Evolutionary conservation across 768 basidiomycete species (phyloP).

Genomic region (Serpula lacrymans): DNA sequence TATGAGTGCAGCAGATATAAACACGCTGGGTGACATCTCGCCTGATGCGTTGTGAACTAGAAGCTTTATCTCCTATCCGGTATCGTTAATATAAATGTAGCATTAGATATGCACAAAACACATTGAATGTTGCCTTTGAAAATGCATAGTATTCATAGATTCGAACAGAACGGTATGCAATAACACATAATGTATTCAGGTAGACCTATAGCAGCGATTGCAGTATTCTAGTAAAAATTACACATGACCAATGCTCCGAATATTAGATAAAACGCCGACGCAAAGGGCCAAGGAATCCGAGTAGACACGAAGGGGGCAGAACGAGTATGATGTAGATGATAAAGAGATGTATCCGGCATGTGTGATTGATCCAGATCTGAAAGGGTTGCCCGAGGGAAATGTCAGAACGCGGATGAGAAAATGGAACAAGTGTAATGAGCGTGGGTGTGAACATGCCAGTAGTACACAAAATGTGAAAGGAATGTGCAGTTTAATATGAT

Average conservation of each 20-base stretch:
- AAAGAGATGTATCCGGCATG: constrained; percentile 12
- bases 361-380: constrained; percentile 7
- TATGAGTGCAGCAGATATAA: constrained; percentile 51
- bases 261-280: constrained; percentile 25
- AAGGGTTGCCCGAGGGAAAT: constrained; percentile 6
- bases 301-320: constrained; percentile 6
- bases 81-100: background rate
- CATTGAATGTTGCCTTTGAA: too few species aligned
- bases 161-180: too few species aligned
- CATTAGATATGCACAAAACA: too few species aligned
- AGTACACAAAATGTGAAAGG: constrained; percentile 12
- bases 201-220: constrained; percentile 32
- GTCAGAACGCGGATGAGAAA: constrained; percentile 16
- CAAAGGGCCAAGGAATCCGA: constrained; percentile 8
- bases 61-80: too few species aligned
- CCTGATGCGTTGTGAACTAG: constrained; percentile 64
- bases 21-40: constrained; percentile 65
- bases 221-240: constrained; percentile 30
- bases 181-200: constrained; percentile 26
- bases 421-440: constrained; percentile 20
- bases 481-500: constrained; percentile 2
- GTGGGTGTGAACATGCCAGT: constrained; percentile 13
- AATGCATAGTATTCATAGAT: too few species aligned
- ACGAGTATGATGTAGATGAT: constrained; percentile 10
- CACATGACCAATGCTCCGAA: constrained; percentile 33